Evolutionary conservation across 768 basidiomycete genomes (phyloP), one percentile per base, ranked within the genome.

Genomic region (Mrakia gelida): DNA sequence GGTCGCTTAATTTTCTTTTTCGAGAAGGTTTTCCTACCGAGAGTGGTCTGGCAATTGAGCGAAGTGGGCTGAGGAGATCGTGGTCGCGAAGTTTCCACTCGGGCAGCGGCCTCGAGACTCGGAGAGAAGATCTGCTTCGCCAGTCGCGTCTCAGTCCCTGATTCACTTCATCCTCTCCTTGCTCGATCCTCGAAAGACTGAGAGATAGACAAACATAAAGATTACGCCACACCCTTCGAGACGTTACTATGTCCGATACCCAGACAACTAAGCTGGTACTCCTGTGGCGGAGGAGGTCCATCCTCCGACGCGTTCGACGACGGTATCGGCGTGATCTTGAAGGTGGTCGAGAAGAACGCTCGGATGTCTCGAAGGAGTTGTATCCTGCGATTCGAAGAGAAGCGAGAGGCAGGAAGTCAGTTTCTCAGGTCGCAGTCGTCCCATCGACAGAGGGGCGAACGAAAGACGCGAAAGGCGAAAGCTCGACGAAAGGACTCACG

Each of bases 191-290:
- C 59, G 59, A 28, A 59, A 26, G 59, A 59, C 59, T 6, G 45
- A 45, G 45, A 45, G 9, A 59, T 28, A 59, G 26, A 59, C n/a
- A 16, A 28, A n/a, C 59, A 52, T 52, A 52, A 21, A 67, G 10
- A 73, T 45, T 72, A 79, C 32, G 75, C 71, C 5, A 79, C 78
- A 28, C 83, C 80, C 82, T 85, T 85, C 74, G 85, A 85, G 80
- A 91, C 90, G 83, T 98, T 99, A 79, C 93, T 86, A 83, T 95
- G 95, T 65, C 97, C 96, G 32, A 91, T 89, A 16, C 96, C 96
- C 80, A 95, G 92, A 83, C 96, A 98, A 9, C 93, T 93, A 84
- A 94, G 91, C 68, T 93, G 76, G 21, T 93, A 88, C 79, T 93
- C 90, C 18, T 87, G 84, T 54, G 86, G 88, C 18, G 87, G 85